Conservation (phyloP, 2,329 filamentous ascomycete species). For the Seiridium cupressi region DNA sequence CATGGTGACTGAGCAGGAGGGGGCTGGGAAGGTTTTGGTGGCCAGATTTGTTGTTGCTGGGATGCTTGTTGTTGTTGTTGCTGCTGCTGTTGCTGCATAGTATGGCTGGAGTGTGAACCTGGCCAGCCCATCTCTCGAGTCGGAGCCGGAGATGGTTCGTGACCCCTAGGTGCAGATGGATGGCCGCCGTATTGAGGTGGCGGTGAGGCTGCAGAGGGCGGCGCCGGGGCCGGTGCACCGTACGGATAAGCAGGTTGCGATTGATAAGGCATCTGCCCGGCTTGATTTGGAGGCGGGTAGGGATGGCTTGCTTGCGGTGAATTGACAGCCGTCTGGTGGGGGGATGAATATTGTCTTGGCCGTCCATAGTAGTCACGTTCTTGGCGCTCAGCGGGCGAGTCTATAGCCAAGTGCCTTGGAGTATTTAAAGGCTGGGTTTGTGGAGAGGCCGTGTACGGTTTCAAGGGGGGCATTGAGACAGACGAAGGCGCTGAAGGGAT, state of each 20-base stretch:
- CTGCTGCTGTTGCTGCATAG: conserved; percentile 19
- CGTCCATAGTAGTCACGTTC: conserved; percentile 50
- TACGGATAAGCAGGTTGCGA: conserved; percentile 44
- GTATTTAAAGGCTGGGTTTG: conserved; percentile 45
- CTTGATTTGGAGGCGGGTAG: conserved; percentile 40
- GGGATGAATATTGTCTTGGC: conserved; percentile 27
- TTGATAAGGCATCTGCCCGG: conserved; percentile 38
- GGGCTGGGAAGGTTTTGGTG: conserved; percentile 31
- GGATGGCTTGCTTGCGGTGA: conserved; percentile 47
- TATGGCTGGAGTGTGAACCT: conserved; percentile 23
- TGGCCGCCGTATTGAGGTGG: conserved; percentile 55
- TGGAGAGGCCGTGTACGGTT: conserved; percentile 52
- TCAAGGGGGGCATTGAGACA: conserved; percentile 57
- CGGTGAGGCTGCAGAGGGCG: conserved; percentile 45
- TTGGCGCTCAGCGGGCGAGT: conserved; percentile 32
- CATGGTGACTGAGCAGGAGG: conserved; percentile 34
- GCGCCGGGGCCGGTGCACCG: conserved; percentile 35
- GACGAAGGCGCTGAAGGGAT: conserved; percentile 36
- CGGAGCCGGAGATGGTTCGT: conserved; percentile 36
- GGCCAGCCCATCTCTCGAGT: conserved; percentile 27
- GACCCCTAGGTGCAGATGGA: conserved; percentile 38
- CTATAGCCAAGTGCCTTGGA: conserved; percentile 44
- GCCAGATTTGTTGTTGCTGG: conserved; percentile 26
- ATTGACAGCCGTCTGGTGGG: conserved; percentile 35
- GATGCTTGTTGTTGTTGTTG: conserved; percentile 22